A percentile compares a stretch with the other conserved stretches of the same genome.
Evolutionary conservation across 805 yeast species (phyloP).

Genomic region (Saccharomyces mikatae): DNA sequence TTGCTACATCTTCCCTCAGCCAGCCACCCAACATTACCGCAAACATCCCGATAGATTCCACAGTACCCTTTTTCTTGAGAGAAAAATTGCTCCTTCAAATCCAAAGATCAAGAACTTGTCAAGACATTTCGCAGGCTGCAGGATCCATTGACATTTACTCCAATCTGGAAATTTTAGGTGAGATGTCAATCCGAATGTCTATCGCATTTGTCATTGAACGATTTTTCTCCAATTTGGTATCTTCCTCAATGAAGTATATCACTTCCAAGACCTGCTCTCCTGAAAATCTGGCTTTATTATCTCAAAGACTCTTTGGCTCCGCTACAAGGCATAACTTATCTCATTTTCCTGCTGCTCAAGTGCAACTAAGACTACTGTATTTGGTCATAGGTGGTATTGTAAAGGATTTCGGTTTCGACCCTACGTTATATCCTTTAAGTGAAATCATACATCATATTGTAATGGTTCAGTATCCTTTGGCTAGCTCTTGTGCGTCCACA

Average conservation of each 20-base stretch:
- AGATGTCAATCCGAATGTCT: conserved; percentile 45
- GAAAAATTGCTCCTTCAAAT: conserved; percentile 40
- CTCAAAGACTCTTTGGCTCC: conserved; percentile 21
- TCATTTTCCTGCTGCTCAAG: conserved; percentile 36
- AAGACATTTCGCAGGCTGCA: conserved; percentile 33
- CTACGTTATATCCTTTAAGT: conserved; percentile 50
- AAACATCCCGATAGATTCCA: neutral
- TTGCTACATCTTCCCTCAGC: conserved; percentile 24
- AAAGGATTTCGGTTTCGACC: conserved; percentile 71
- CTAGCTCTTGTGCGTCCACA: neutral
- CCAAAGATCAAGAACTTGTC: conserved; percentile 57
- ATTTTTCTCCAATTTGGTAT: conserved; percentile 46
- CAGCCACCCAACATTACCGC: conserved; percentile 11
- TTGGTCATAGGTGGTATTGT: conserved; percentile 60
- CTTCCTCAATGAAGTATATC: conserved; percentile 47
- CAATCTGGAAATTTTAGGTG: conserved; percentile 51
- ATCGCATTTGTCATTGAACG: conserved; percentile 57
- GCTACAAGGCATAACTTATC: conserved; percentile 29
- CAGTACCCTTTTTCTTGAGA: conserved; percentile 18
- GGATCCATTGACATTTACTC: conserved; percentile 28
- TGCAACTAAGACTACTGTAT: conserved; percentile 42
- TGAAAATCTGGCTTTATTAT: conserved; percentile 29
- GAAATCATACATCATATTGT: conserved; percentile 59
- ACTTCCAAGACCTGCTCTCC: conserved; percentile 37
- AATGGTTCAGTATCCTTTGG: conserved; percentile 55